phyloP scores from a whole-genome alignment of 2,329 filamentous ascomycete species.

The Magnaporthiopsis incrustans region DNA sequence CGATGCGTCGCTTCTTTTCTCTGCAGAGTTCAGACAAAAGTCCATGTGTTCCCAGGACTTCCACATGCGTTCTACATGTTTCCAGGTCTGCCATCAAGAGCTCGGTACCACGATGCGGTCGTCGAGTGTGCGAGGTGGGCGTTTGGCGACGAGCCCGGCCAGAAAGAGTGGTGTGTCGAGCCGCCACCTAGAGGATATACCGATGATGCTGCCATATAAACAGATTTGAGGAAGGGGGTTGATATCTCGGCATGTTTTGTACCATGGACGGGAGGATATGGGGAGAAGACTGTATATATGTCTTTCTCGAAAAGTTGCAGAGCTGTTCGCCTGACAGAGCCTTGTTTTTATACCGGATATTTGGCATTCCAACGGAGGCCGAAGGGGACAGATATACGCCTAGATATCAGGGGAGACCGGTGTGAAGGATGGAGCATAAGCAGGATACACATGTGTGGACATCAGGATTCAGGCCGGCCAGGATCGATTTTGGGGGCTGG shows the following conservation, averaged over 20 bases:
- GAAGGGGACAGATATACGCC: background rate
- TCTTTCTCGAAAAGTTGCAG: background rate
- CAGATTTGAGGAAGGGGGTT: background rate
- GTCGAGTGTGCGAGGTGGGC: slow-evolving; percentile 3
- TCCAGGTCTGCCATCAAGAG: slow-evolving; percentile 15
- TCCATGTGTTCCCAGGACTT: slow-evolving; percentile 22
- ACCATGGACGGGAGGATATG: background rate
- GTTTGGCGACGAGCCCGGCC: background rate
- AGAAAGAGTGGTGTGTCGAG: background rate
- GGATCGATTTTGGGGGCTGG: background rate
- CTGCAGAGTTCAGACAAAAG: slow-evolving; percentile 18
- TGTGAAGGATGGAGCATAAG: background rate
- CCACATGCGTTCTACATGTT: slow-evolving; percentile 20
- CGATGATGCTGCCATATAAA: background rate
- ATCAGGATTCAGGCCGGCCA: background rate
- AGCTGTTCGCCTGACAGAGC: background rate
- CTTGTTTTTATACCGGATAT: background rate
- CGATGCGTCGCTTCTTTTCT: background rate
- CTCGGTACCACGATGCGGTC: background rate
- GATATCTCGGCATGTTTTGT: background rate
- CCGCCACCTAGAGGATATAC: background rate
- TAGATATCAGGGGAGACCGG: background rate
- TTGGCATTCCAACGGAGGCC: background rate
- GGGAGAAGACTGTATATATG: background rate
- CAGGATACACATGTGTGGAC: background rate